Conservation (phyloP, 306 rosid genomes). For the Fragaria iinumae region DNA sequence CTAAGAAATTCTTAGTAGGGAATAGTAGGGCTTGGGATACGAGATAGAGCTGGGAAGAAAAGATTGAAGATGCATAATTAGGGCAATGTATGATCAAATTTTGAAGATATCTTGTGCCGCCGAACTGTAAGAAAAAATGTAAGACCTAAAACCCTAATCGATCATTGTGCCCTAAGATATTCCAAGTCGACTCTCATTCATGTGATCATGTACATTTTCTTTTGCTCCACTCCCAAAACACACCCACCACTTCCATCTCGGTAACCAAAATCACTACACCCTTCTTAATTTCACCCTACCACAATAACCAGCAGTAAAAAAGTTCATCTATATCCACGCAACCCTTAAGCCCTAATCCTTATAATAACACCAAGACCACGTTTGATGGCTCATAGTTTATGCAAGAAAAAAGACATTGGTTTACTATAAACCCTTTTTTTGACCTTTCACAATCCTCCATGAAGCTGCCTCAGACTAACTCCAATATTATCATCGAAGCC, state of each 20-base stretch:
- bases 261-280: slow-evolving; percentile 45
- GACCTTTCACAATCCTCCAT: slow-evolving; percentile 74
- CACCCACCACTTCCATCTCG: slow-evolving; percentile 79
- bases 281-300: slow-evolving; percentile 46
- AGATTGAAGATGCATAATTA: background rate
- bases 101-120: background rate
- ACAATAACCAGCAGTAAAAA: slow-evolving; percentile 31
- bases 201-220: slow-evolving; percentile 46
- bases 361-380: slow-evolving; percentile 30
- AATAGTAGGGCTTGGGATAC: too few species aligned
- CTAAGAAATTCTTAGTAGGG: too few species aligned
- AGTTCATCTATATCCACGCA: slow-evolving; percentile 45
- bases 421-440: slow-evolving; percentile 42
- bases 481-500: slow-evolving; percentile 43
- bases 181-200: slow-evolving; percentile 34
- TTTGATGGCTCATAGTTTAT: slow-evolving; percentile 32
- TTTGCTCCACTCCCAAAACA: slow-evolving; percentile 74
- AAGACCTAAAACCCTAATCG: slow-evolving; percentile 68
- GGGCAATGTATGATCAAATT: background rate
- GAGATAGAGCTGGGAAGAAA: too few species aligned
- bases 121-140: slow-evolving; percentile 19
- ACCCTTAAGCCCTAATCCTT: slow-evolving; percentile 27
- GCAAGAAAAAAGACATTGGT: slow-evolving; percentile 34
- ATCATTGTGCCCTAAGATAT: slow-evolving; percentile 59
- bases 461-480: slow-evolving; percentile 37